Evolutionary conservation across 306 rosid species (phyloP), one percentile per base, ranked within the genome.

Genomic region (Vicia faba): DNA sequence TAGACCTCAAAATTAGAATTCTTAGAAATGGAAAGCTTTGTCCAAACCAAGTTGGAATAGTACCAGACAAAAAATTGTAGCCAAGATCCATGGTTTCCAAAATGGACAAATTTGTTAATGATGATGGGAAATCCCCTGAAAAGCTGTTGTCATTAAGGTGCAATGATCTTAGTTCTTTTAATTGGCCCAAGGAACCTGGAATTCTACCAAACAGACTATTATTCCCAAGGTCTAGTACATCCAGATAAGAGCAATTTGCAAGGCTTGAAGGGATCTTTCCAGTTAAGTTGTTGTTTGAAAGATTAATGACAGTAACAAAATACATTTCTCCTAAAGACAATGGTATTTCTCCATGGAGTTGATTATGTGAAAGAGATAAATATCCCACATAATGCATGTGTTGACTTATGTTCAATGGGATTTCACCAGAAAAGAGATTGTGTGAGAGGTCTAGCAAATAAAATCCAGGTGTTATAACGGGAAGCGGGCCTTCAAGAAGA

Each of bases 381-480:
- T 0, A 23, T 11, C 1, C 4, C 14, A 11, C 33, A 53, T 2
- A 4, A 5, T 2, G 0, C 59, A 53, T 53, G 4, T 5, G 9
- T 11, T 53, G 35, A 23, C 59, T 23, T 43, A 75, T 69, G 12
- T 74, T 74, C 14, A 10, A 8, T 0, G 86, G 81, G 11, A 84
- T 64, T 13, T n/a, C 23, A 64, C 89, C 75, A 44, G 79, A 82
- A 48, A 84, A 71, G 16, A 0, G 12, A 53, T 79, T 84, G 73
- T 79, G 77, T 18, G 89, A 81, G 44, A 82, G 76, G 62, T 79
- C 84, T 31, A 82, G 60, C 4, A 65, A 11, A 15, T 0, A 13
- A 15, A 45, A 44, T 23, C 28, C 66, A 15, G 1, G 55, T 26
- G 46, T 60, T 15, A 64, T 49, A 64, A 14, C 15, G 23, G 59